Evolutionary conservation across 768 basidiomycete genomes (phyloP), one percentile per base, ranked within the genome.

Genomic region (Naganishia antarctica): DNA sequence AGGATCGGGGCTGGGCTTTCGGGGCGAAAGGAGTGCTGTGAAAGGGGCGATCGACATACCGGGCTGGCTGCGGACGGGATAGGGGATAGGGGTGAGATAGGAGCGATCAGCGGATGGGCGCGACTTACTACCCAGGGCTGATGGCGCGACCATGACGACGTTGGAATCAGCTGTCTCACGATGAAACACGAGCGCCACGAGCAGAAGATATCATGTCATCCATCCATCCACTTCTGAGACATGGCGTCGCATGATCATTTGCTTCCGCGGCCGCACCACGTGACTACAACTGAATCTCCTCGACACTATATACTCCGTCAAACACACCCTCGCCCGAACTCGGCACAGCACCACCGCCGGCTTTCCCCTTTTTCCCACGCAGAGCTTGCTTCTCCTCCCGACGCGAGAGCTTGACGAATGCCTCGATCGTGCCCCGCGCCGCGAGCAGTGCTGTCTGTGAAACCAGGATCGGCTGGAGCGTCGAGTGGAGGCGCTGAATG

Each of bases 341-440:
- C 57, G 40, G 43, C 34, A 28, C 29, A 21, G 23, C 23, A 32
- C 32, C 40, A 11, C 48, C 47, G n/a, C 15, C 44, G 26, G 21
- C 37, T 46, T 31, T 48, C 23, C n/a, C 47, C 40, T 28, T 31
- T n/a, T 58, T 68, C 31, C 49, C 40, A 31, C 60, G 44, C n/a
- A 28, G 64, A 11, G 40, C 41, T 47, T 66, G 49, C 28, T 58
- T 57, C 61, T 67, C 66, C 23, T 37, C 53, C n/a, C 53, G 32
- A 15, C 53, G 32, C 1, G 70, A 47, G 0, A 76, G 66, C 13
- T 70, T 73, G 37, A 75, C 64, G 34, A 75, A 67, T 13, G 74
- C 73, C 32, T 74, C 71, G 34, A 73, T 63, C 3, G 74, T 72
- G 5, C 71, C 73, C 45, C 70, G 63, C 1, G 75, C 61, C 28